These are phyloP conservation scores for Aspergillus clavatus DNA, from an alignment of 2,329 filamentous ascomycete species.

Conservation along the genomic window DNA sequence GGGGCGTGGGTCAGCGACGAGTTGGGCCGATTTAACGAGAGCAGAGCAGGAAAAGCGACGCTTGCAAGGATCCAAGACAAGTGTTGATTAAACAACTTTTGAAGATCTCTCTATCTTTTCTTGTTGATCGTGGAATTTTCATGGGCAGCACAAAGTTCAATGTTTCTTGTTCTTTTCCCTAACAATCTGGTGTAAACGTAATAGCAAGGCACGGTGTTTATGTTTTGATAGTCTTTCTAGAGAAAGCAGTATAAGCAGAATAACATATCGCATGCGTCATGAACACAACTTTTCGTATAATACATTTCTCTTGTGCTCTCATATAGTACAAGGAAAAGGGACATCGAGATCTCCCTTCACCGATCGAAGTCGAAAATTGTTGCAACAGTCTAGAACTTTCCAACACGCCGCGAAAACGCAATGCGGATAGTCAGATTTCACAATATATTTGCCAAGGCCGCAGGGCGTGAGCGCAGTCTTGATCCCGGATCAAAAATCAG, in stretches of 20 bases:
- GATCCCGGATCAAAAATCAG: slow-evolving; percentile 63
- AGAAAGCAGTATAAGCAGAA: background rate
- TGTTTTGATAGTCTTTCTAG: too few relatives aligned
- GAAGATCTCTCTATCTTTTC: background rate
- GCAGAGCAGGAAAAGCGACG: slow-evolving; percentile 51
- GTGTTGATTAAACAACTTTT: background rate
- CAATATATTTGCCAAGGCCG: background rate
- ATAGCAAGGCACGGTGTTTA: too few relatives aligned
- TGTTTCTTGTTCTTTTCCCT: too few relatives aligned
- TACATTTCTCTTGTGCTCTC: background rate
- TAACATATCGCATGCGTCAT: background rate
- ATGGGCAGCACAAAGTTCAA: too few relatives aligned
- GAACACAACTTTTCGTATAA: background rate
- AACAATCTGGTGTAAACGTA: too few relatives aligned
- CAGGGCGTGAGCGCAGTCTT: background rate
- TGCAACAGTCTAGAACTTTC: background rate
- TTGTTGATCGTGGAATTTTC: background rate
- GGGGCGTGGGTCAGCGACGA: slow-evolving; percentile 54
- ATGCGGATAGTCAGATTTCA: background rate
- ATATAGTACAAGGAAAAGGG: background rate
- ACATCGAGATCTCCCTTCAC: background rate
- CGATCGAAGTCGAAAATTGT: background rate
- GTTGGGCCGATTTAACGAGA: slow-evolving; percentile 50
- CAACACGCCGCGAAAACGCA: background rate
- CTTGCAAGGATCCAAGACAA: slow-evolving; percentile 34